Conservation (phyloP, 495 filamentous ascomycete genomes). For the Venustampulla echinocandica region DNA sequence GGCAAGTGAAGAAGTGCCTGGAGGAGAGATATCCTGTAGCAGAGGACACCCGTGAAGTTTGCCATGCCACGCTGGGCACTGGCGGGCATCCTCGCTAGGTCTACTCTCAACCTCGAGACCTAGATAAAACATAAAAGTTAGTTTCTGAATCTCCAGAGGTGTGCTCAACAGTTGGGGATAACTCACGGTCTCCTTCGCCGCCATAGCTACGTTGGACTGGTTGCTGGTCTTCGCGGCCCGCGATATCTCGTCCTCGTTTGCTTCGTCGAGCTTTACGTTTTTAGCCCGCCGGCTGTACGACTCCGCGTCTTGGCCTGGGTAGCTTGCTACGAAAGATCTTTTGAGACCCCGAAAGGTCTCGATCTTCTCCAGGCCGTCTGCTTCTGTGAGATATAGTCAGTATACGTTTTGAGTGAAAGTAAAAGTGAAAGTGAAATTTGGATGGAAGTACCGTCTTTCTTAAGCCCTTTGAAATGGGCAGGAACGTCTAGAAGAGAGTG, state of each 20-base stretch:
- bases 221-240: neutral
- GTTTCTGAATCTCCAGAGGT: neutral
- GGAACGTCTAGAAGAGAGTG: neutral
- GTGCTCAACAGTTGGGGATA: neutral
- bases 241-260: neutral
- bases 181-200: slow-evolving; percentile 4
- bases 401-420: neutral
- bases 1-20: slow-evolving; percentile 36
- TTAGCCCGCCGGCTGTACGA: neutral
- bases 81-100: slow-evolving; percentile 8
- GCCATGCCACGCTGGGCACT: slow-evolving; percentile 13
- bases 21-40: slow-evolving; percentile 37
- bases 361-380: neutral
- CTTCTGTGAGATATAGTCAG: neutral
- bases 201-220: neutral
- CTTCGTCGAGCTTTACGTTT: neutral
- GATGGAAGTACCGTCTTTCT: neutral
- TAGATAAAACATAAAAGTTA: slow-evolving; percentile 1
- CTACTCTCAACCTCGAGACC: slow-evolving; percentile 1
- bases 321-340: neutral
- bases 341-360: neutral
- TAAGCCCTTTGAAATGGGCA: neutral
- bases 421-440: no score
- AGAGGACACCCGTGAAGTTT: slow-evolving; percentile 23
- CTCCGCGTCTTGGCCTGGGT: neutral